Percentiles rank a stretch among this genome's conserved stretches.
Evolutionary conservation across 83 land plant species (phyloP).

Genomic region (Isoetes engelmannii): DNA sequence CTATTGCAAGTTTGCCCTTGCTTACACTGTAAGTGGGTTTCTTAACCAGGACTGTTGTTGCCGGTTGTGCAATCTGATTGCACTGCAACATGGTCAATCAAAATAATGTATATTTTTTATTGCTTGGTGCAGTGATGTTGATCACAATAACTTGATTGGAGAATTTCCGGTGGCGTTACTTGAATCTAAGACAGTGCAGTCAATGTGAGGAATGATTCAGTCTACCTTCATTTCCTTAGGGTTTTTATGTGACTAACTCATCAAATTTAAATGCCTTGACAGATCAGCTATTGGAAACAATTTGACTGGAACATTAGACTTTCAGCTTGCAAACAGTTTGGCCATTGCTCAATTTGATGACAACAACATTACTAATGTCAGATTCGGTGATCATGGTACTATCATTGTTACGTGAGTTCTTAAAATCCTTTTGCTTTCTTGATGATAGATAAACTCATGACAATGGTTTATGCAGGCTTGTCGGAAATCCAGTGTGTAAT

Average conservation of each 20-base stretch:
- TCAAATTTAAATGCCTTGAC: too few relatives aligned
- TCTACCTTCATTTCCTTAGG: too few relatives aligned
- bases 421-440: background rate
- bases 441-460: background rate
- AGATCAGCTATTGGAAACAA: background rate
- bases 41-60: background rate
- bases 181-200: too few relatives aligned
- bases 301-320: slow-evolving; percentile 2
- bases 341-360: background rate
- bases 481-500: background rate
- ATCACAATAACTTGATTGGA: too few relatives aligned
- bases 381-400: background rate
- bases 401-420: background rate
- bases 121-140: too few relatives aligned
- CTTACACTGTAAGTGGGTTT: slow-evolving; percentile 15
- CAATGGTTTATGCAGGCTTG: slow-evolving; percentile 4
- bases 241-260: too few relatives aligned
- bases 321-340: background rate
- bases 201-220: too few relatives aligned
- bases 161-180: too few relatives aligned
- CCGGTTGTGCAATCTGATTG: slow-evolving; percentile 9
- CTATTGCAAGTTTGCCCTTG: background rate
- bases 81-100: background rate
- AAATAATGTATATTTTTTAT: background rate
- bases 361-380: background rate